Base-by-base conservation (phyloP, 2,329 filamentous ascomycete genomes). In the Pestalotiopsis sp. region DNA sequence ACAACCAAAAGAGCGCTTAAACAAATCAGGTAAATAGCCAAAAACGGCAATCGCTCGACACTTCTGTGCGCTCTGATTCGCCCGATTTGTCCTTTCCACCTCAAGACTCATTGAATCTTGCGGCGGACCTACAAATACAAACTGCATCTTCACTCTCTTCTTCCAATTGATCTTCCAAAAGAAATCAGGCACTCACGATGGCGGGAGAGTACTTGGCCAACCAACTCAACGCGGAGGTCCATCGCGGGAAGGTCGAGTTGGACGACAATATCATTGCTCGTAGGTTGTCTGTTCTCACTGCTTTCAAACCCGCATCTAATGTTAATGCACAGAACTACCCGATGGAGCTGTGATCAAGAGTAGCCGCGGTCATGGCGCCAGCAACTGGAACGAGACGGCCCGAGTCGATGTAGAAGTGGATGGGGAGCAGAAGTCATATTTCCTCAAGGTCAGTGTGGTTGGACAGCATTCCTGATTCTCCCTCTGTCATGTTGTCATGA, bases 251-350 rank as follows among this genome's bases (percentile, higher is more conserved):
- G 14, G n/a, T 52, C 5, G 45, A 52, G 14, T 20, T 52, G n/a
- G 45, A 52, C 45, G 45, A 52, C n/a, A 52, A 23, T 1, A 52
- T 52, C 6, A 52, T 52, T 52, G 45, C 45, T 20, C 45, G 45
- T 52, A 9, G 3, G n/a, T 52, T n/a, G 6, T 1, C 2, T 52
- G 0, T n/a, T 23, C 1, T n/a, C 5, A 2, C 20, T n/a, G 1
- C 6, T 9, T 3, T n/a, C 7, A 52, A 2, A 7, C n/a, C 45
- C 1, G 6, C 45, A 6, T 17, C 45, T 52, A 4, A 52, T 6
- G 11, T 1, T 2, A 9, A n/a, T n/a, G 7, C 3, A 9, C 45
- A 52, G 45, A 52, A 20, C 11, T 52, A n/a, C 45, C 45, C 7
- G 20, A 20, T 6, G n/a, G 45, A 23, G 45, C 45, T 52, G 45